phyloP scores from a whole-genome alignment of 768 basidiomycete genomes.

The Suillus plorans region DNA sequence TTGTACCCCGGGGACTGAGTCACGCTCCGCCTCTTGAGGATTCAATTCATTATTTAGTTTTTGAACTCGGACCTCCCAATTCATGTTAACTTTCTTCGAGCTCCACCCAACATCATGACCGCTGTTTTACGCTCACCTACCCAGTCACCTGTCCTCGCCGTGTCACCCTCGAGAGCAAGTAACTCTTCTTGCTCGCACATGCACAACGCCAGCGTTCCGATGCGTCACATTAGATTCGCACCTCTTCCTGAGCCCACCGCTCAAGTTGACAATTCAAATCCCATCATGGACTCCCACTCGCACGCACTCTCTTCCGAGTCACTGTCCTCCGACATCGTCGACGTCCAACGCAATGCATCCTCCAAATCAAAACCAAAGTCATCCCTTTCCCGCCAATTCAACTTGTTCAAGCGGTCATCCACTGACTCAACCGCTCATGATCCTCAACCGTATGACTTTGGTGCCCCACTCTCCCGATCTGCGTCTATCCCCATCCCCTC shows the following conservation, averaged over 20 bases:
- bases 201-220: not conserved
- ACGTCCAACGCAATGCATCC: not conserved
- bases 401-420: slow-evolving; percentile 4
- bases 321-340: not conserved
- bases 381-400: not conserved
- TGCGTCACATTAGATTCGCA: not conserved
- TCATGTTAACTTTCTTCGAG: not conserved
- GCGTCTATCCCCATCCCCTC: not conserved
- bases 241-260: not conserved
- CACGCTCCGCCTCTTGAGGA: no score
- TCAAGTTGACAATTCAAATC: not conserved
- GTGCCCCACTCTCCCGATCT: slow-evolving; percentile 1
- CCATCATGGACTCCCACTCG: not conserved
- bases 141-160: not conserved
- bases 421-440: not conserved
- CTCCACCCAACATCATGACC: not conserved
- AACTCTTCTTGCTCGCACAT: not conserved
- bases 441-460: not conserved
- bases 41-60: not conserved
- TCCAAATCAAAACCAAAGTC: not conserved
- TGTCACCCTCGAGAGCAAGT: not conserved
- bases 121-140: not conserved
- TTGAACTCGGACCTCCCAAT: not conserved
- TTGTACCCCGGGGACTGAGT: not conserved
- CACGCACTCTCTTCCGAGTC: not conserved